Base-by-base conservation (phyloP, 495 filamentous ascomycete species). In the Neurospora sp. region DNA sequence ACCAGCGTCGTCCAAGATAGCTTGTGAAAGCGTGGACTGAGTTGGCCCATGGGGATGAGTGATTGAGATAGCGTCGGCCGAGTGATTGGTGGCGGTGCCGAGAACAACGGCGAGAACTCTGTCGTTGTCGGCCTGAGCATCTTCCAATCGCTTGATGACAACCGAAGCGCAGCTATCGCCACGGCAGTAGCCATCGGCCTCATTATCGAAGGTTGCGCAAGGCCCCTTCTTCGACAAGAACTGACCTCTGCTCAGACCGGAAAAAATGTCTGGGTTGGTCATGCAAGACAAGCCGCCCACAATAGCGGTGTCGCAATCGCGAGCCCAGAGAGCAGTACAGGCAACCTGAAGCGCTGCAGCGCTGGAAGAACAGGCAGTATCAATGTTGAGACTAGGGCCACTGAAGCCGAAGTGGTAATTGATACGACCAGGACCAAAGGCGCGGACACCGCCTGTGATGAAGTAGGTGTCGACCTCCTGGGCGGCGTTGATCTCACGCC, bases 381-480 rank as follows among this genome's bases (percentile, higher is more conserved):
- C 94, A 41, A 96, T 87, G 75, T 89, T 93, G 78, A 93, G 89
- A 75, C 92, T 96, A 0, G 94, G 94, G 0, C 94, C 94, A 74
- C 89, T 91, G 79, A 97, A 96, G 70, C 94, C 94, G 79, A 97
- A 93, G 77, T 92, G 91, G 70, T 88, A 88, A 76, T 96, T 97
- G 78, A 97, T 94, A 40, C 94, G 88, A 3, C 94, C 94, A 0
- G 94, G 93, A 2, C 90, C 91, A 73, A 97, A 97, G 18, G 94
- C 94, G 53, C 93, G 88, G 20, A 94, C 91, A 76, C 92, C 94
- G 68, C 94, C 94, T 0, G 94, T 93, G 78, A 97, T 97, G 82
- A 90, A 97, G 79, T 97, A 97, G 1, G 94, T 97, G 79, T 97
- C 94, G 72, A 97, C 90, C 73, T 97, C 92, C 76, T 98, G 90